Evolutionary conservation across 2,329 filamentous ascomycete species (phyloP).

Genomic region (Rhexocercosporidium sp.): DNA sequence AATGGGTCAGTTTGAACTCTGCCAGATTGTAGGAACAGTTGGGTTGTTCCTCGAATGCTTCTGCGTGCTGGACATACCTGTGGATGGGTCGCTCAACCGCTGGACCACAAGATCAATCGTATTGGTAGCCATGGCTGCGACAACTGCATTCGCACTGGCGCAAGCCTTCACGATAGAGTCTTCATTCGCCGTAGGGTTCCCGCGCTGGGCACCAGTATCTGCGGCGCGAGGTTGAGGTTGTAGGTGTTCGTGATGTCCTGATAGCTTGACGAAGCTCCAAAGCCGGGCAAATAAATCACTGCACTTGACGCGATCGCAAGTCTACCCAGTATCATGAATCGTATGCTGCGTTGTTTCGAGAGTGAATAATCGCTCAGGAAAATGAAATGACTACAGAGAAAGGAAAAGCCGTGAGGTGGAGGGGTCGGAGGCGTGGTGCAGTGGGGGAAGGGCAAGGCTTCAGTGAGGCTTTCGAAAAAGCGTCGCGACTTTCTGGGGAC

Average conservation of each 20-base stretch:
- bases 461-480: slow-evolving; percentile 12
- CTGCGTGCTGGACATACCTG: slow-evolving; percentile 29
- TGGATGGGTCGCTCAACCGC: slow-evolving; percentile 52
- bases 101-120: slow-evolving; percentile 66
- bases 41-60: not conserved
- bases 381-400: slow-evolving; percentile 17
- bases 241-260: not conserved
- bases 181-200: slow-evolving; percentile 33
- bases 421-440: not conserved
- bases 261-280: not conserved
- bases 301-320: slow-evolving; percentile 2
- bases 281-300: not conserved
- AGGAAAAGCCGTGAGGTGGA: not conserved
- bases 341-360: not conserved
- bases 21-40: not conserved
- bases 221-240: not conserved
- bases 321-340: not conserved
- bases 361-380: not conserved
- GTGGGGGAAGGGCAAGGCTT: not conserved
- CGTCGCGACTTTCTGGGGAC: slow-evolving; percentile 19
- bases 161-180: slow-evolving; percentile 36
- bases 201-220: not conserved
- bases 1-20: slow-evolving; percentile 22
- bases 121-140: slow-evolving; percentile 64
- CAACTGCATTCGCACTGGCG: slow-evolving; percentile 43